Evolutionary conservation across 148 eudicot genomes (phyloP), one percentile per base, ranked within the genome.

Genomic region (Rhododendron griersonianum): DNA sequence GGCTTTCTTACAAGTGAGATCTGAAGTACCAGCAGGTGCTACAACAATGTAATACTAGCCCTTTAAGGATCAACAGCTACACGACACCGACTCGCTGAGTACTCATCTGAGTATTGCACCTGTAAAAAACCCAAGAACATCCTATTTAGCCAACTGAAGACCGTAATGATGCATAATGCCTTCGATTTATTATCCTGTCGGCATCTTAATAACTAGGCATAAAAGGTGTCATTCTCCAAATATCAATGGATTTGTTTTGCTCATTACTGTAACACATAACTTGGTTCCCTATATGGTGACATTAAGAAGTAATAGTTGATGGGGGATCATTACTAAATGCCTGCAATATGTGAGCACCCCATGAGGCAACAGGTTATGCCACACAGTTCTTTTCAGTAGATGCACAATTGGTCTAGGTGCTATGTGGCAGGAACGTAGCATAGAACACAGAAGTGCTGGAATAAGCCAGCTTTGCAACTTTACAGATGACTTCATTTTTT

Each of bases 91-190:
- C 91, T 13, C 94, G 87, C 79, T 89, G 93, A 73, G 89, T 57
- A 47, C 41, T 39, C 30, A 30, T 92, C 91, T 89, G 88, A 44
- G 88, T 91, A 88, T 93, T 92, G 89, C 95, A 94, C 92, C 95
- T 93, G 92, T 3, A 71, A 81, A 89, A 81, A 89, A 82, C 28
- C 47, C 41, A 35, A 67, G 59, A 8, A 0, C 51, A 18, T 78
- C 53, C 45, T 44, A 44, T 74, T 35, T 44, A 44, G 50, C 81
- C 53, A 44, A 41, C 2, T 55, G 59, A 30, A 3, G 15, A 74
- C 78, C 15, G 6, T 35, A 13, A 55, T 37, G 37, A 74, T 74
- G 23, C 78, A 30, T 3, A 65, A 65, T 0, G 28, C 73, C 13
- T 39, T 65, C 73, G 2, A 65, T 65, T 65, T 65, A 16, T 6